Evolutionary conservation across 108 stramenopile genomes (phyloP).

Genomic region (Cyclotella atomus): DNA sequence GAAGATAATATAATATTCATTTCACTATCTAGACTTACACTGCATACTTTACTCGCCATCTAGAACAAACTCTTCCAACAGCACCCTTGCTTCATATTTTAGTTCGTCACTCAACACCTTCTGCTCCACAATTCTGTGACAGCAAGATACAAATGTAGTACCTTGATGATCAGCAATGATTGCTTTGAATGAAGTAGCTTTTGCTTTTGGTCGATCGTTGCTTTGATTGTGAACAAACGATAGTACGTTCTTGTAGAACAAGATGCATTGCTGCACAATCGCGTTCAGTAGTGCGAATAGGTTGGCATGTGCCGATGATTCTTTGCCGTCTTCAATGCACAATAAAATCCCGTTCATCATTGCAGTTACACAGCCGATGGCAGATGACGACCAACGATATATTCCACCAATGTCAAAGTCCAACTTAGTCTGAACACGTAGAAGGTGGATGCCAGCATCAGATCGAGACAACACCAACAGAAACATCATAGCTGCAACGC

Average conservation of each 20-base stretch:
- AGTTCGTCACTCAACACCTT: slow-evolving; percentile 23
- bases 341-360: slow-evolving; percentile 20
- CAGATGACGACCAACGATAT: slow-evolving; percentile 45
- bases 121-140: slow-evolving; percentile 21
- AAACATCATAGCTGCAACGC: slow-evolving; percentile 25
- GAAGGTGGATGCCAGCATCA: slow-evolving; percentile 34
- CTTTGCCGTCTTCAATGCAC: slow-evolving; percentile 1
- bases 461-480: slow-evolving; percentile 31
- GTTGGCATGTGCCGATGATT: slow-evolving; percentile 1
- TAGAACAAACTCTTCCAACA: slow-evolving; percentile 31
- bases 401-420: slow-evolving; percentile 13
- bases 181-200: slow-evolving; percentile 4
- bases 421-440: slow-evolving; percentile 35
- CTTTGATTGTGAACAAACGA: slow-evolving; percentile 25
- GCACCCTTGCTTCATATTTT: slow-evolving; percentile 27
- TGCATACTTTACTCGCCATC: slow-evolving; percentile 5
- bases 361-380: slow-evolving; percentile 33
- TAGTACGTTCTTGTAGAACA: slow-evolving; percentile 36
- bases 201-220: slow-evolving; percentile 2
- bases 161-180: slow-evolving; percentile 35
- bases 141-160: slow-evolving; percentile 32
- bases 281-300: background rate
- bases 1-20: background rate
- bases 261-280: slow-evolving; percentile 37
- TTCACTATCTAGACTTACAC: background rate